These are phyloP conservation scores for Ophiocytium majus DNA, from an alignment of 352 stramenopile species.

Conservation along the genomic window DNA sequence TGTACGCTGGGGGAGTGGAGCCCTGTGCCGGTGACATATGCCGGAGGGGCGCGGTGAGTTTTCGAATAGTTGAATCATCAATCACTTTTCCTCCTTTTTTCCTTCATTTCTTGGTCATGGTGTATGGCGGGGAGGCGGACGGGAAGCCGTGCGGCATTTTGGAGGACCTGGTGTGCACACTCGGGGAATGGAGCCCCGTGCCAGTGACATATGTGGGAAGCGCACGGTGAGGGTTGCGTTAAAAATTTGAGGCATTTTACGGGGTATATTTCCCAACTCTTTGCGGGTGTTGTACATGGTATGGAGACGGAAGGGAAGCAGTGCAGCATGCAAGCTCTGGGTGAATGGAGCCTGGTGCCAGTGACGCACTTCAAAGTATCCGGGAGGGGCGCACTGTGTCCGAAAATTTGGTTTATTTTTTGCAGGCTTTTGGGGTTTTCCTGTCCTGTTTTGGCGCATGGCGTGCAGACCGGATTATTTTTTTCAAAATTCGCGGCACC, in stretches of 20 bases:
- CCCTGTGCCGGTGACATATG: conserved; percentile 93
- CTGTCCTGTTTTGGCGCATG: too few relatives aligned
- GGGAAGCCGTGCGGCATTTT: conserved; percentile 60
- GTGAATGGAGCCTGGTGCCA: conserved; percentile 81
- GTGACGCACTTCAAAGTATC: conserved; percentile 98
- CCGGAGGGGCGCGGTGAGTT: conserved; percentile 85
- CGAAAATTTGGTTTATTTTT: too few relatives aligned
- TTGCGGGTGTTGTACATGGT: conserved; percentile 94
- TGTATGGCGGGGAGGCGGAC: conserved; percentile 97
- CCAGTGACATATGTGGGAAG: conserved; percentile 95
- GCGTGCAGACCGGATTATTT: conserved; percentile 96
- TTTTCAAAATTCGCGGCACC: conserved; percentile 54
- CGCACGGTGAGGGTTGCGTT: conserved; percentile 80
- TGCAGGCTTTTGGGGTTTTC: too few relatives aligned
- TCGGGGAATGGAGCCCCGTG: conserved; percentile 84
- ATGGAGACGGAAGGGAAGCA: conserved; percentile 86
- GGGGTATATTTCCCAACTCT: conserved; percentile 97
- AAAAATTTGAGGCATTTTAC: too few relatives aligned
- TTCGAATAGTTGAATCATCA: too few relatives aligned
- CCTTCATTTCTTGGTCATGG: too few relatives aligned
- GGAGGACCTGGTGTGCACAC: conserved; percentile 87
- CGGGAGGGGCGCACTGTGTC: conserved; percentile 84
- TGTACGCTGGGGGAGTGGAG: conserved; percentile 84
- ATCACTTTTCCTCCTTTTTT: too few relatives aligned
- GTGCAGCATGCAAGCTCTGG: conserved; percentile 71